Evolutionary conservation across 2,329 filamentous ascomycete species (phyloP).

Genomic region (Cylindrodendrum hubeiense): DNA sequence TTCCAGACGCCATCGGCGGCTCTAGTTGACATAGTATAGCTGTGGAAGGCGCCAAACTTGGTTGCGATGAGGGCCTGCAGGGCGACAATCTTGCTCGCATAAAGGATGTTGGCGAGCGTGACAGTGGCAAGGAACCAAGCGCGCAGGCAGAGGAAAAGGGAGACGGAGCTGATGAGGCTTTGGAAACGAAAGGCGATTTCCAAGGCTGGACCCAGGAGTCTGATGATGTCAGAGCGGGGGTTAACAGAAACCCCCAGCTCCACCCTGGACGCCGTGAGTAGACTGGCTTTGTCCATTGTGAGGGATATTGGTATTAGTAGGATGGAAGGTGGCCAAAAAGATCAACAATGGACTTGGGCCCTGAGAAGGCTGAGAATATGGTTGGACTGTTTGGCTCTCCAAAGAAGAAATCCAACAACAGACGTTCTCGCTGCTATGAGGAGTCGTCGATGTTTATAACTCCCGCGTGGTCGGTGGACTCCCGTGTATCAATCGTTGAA

Average conservation of each 20-base stretch:
- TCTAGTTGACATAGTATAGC: slow-evolving; percentile 45
- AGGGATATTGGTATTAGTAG: slow-evolving; percentile 20
- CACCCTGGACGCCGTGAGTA: slow-evolving; percentile 54
- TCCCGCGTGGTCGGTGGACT: background rate
- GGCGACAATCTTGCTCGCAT: slow-evolving; percentile 43
- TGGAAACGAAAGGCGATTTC: slow-evolving; percentile 51
- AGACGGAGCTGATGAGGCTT: slow-evolving; percentile 47
- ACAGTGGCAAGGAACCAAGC: slow-evolving; percentile 47
- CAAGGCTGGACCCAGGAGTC: slow-evolving; percentile 50
- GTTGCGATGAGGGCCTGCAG: slow-evolving; percentile 44
- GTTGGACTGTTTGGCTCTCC: background rate
- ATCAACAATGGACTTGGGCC: background rate
- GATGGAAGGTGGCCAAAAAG: background rate
- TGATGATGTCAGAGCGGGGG: slow-evolving; percentile 49
- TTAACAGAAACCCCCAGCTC: slow-evolving; percentile 46
- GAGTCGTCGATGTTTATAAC: slow-evolving; percentile 23
- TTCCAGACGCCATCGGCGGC: slow-evolving; percentile 52
- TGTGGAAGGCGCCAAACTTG: slow-evolving; percentile 46
- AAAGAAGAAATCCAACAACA: background rate
- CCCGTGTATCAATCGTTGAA: slow-evolving; percentile 1
- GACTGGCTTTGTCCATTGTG: slow-evolving; percentile 52
- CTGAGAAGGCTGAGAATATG: background rate
- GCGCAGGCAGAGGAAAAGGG: slow-evolving; percentile 48
- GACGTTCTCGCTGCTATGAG: background rate
- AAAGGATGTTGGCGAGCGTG: slow-evolving; percentile 39